Evolutionary conservation across 495 filamentous ascomycete genomes (phyloP).

Genomic region (Xylaria grammica): DNA sequence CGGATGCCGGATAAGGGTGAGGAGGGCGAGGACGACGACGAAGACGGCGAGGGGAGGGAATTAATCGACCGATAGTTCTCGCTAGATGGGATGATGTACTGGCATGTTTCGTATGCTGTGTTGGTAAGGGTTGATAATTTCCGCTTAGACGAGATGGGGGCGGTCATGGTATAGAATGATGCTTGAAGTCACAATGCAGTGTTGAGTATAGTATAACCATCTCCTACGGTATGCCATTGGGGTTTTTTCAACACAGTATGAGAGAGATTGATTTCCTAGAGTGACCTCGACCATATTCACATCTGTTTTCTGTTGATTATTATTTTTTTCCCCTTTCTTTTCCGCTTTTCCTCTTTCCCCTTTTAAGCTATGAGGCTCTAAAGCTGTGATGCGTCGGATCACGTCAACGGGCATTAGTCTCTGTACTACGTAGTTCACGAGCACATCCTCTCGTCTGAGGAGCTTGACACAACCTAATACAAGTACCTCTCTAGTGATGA

Average conservation of each 20-base stretch:
- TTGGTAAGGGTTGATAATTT: no score
- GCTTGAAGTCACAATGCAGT: background rate
- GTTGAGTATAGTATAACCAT: no score
- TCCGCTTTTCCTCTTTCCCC: background rate
- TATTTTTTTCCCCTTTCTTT: background rate
- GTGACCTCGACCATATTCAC: no score
- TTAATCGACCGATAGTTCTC: background rate
- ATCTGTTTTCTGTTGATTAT: no score
- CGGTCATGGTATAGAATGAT: constrained; percentile 10
- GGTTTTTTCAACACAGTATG: background rate
- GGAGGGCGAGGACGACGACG: background rate
- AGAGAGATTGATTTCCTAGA: background rate
- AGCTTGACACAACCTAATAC: no score
- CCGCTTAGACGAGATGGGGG: background rate
- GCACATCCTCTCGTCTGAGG: background rate
- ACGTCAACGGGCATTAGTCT: constrained; percentile 7
- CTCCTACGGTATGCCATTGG: background rate
- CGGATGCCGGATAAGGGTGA: background rate
- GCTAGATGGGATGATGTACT: background rate
- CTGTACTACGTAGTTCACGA: background rate
- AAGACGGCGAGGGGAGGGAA: no score
- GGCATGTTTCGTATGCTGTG: no score
- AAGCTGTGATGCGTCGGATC: background rate
- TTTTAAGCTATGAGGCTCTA: constrained; percentile 8
- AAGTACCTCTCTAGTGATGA: background rate